Evolutionary conservation across 306 rosid genomes (phyloP).

Genomic region (Elaeagnus macrophylla): DNA sequence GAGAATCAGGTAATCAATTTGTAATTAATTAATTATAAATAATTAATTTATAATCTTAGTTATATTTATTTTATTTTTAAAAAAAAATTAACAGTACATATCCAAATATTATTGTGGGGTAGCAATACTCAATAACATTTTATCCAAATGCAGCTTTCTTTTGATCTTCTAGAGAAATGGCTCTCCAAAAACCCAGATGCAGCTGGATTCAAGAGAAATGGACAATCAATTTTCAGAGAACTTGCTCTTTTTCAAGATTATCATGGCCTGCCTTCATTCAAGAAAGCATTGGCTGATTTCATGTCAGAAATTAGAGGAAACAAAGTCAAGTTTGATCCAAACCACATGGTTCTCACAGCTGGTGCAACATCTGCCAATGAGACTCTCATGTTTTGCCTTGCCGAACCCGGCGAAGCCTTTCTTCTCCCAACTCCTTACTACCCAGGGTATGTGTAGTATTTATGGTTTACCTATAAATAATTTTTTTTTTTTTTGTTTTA

Average conservation of each 20-base stretch:
- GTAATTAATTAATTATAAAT: too few species aligned
- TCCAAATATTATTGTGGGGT: too few species aligned
- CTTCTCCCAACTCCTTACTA: constrained; percentile 87
- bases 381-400: constrained; percentile 80
- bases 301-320: constrained; percentile 73
- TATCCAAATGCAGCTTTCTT: constrained; percentile 53
- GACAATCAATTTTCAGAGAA: constrained; percentile 73
- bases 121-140: background rate
- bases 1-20: constrained; percentile 73
- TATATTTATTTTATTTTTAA: too few species aligned
- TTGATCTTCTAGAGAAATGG: constrained; percentile 78
- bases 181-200: constrained; percentile 66
- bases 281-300: constrained; percentile 67
- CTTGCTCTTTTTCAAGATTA: constrained; percentile 96
- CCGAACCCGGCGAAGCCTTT: constrained; percentile 58
- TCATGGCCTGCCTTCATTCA: constrained; percentile 81
- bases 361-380: constrained; percentile 88
- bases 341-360: constrained; percentile 60
- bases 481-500: background rate
- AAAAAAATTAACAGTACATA: background rate
- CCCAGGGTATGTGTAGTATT: constrained; percentile 48
- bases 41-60: too few species aligned
- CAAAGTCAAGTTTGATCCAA: constrained; percentile 54
- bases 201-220: constrained; percentile 56
- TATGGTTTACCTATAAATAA: background rate